Base-by-base conservation (phyloP, 2,329 filamentous ascomycete genomes). In the Neofusicoccum cordaticola region DNA sequence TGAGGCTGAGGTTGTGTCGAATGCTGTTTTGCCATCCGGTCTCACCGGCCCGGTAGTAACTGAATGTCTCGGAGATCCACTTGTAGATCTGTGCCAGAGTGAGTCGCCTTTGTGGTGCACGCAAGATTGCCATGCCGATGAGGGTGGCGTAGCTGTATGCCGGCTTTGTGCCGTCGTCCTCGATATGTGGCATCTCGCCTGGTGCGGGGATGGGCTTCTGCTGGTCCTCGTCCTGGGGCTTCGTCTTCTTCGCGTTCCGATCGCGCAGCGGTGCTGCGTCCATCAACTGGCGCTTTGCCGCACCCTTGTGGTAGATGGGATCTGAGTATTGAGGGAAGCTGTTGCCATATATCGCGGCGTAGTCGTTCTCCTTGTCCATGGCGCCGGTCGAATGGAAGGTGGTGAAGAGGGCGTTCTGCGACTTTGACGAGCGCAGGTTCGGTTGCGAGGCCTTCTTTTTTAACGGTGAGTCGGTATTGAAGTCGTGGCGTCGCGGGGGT, bases 21-120 rank as follows among this genome's bases (percentile, higher is more conserved):
- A 99, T 99, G 81, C 95, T 98, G 78, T 99, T 99, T 79, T 98
- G 94, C 95, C 95, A 99, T 68, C 95, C 94, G 11, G 91, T 88
- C 71, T 97, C 93, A 64, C 89, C 86, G 48, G 88, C 86, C 81
- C 75, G 75, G 68, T 98, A 99, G 79, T 94, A 97, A 4, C 86
- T 88, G 75, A 91, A 98, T 17, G 90, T 93, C 75, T 96, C 92
- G n/a, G 92, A 96, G 71, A 99, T 98, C 94, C 95, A 99, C 75
- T 96, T 97, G 84, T 98, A 99, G 70, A 99, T 99, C 77, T 97
- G 93, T 31, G 93, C 88, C 17, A 99, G 84, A 0, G 95, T 98
- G 67, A 98, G 83, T 61, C 91, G 90, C 66, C 93, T 88, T 67
- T 89, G 88, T 12, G 91, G 89, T 4, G 95, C 92, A 67, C 93